Base-by-base conservation (phyloP, 2,329 filamentous ascomycete genomes). In the Colletotrichum ledebouriae region DNA sequence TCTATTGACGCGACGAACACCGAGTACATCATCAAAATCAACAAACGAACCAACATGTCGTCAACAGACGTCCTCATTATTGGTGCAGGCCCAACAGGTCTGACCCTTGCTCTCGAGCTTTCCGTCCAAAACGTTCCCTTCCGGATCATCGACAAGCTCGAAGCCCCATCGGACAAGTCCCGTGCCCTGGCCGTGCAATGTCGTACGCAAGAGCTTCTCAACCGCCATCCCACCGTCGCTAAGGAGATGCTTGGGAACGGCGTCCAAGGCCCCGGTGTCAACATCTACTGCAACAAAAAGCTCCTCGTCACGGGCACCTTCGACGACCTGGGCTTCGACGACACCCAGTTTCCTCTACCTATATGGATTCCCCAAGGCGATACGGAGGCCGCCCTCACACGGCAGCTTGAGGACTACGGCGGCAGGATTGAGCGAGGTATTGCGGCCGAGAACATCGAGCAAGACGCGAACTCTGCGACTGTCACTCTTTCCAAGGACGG, bases 151-250 rank as follows among this genome's bases (percentile, higher is more conserved):
- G 80, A 83, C 67, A 76, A 77, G 55, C 69, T 64, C 5, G 63
- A 72, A 9, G 71, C 59, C 6, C 78, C 76, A 12, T 79, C 77
- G 12, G 74, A 79, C 57, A 77, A 80, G 64, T 81, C 78, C 69
- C 81, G 76, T 69, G 84, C 76, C 9, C 73, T 87, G 1, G 78
- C 80, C 10, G 73, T 87, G 5, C 85, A 87, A 63, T 77, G 83
- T 12, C 81, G 85, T 9, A 84, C 81, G 1, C 72, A 85, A 9
- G 85, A 87, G 71, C 76, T 86, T 25, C 80, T 86, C 57, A 79
- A 79, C 53, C 84, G 85, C 44, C 79, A 86, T 50, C 75, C 75
- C 42, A 71, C 33, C 42, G 50, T 82, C 37, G 73, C 78, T 7
- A 75, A 80, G 11, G 73, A 74, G 3, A 71, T 85, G 29, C 50